Base-by-base conservation (phyloP, 768 basidiomycete species). In the Mycena olivaceomarginata region DNA sequence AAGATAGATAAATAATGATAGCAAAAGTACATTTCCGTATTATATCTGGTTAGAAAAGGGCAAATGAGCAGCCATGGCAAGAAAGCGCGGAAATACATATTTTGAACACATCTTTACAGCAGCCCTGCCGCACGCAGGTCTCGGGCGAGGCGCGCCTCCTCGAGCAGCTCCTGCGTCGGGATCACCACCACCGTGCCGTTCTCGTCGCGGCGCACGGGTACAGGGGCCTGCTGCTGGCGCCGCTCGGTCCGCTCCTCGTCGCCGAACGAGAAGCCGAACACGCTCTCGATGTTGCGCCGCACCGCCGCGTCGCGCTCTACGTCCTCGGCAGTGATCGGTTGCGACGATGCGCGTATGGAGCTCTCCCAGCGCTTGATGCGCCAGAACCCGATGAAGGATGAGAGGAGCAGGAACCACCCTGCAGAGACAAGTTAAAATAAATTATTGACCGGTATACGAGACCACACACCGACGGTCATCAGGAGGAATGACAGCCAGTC, bases 401-500 rank as follows among this genome's bases (percentile, higher is more conserved):
- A 94, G 45, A 98, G 88, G 43, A 99, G 88, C 31, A 99, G 88
- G 89, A 98, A 97, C 97, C 97, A 98, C 15, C 97, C 94, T 95
- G 72, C 41, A 51, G 65, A 56, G 43, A 53, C 78, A 2, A 51
- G n/a, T 37, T 0, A 77, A 25, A 56, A 16, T 51, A 7, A 51
- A 16, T 16, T 51, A 18, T 51, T 51, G 48, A 64, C 56, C 60
- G 46, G 62, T 39, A 18, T 15, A 46, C 12, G 15, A 20, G 22
- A 37, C 20, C 37, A 13, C 20, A 68, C 64, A 94, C 94, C 98
- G 60, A 97, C 80, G 1, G 94, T 96, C 95, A 99, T 98, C 82
- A 99, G 90, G 70, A 98, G 84, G 87, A 98, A 97, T 2, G 97
- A 94, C 59, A 99, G 85, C 96, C 96, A 98, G 77, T 98, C 97